Percentiles rank a stretch among this genome's conserved stretches.
Evolutionary conservation across 148 eudicot genomes (phyloP).

Genomic region (Dysphania ambrosioides): DNA sequence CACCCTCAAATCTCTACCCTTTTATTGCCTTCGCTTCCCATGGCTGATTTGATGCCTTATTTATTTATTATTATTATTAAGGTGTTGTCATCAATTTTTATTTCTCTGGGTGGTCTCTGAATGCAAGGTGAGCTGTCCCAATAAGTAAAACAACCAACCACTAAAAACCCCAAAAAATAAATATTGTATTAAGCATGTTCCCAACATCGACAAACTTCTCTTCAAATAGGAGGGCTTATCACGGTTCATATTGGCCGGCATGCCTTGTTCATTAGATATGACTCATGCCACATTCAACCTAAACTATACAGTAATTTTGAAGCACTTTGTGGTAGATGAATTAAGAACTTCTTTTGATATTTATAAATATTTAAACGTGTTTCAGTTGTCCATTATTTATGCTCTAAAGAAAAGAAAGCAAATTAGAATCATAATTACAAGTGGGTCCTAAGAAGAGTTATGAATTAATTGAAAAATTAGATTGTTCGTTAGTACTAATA

Average conservation of each 20-base stretch:
- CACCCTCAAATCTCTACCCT: constrained; percentile 15
- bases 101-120: not conserved
- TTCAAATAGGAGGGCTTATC: constrained; percentile 2
- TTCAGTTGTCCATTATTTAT: not conserved
- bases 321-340: not conserved
- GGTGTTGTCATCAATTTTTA: too few relatives aligned
- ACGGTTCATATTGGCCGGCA: constrained; percentile 15
- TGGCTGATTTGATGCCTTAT: not conserved
- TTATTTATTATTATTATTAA: not conserved
- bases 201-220: constrained; percentile 19
- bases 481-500: too few relatives aligned
- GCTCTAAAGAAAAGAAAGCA: not conserved
- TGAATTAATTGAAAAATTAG: not conserved
- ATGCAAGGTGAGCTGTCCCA: constrained; percentile 15
- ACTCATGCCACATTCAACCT: not conserved
- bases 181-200: constrained; percentile 14
- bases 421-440: too few relatives aligned
- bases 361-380: not conserved
- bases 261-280: too few relatives aligned
- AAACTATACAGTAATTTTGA: not conserved
- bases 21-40: not conserved
- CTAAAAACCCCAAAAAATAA: not conserved
- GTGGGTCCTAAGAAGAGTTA: too few relatives aligned
- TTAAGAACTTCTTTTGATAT: not conserved
- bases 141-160: too few relatives aligned